Conservation (phyloP, 352 stramenopile genomes). For the Phytophthora constricta region DNA sequence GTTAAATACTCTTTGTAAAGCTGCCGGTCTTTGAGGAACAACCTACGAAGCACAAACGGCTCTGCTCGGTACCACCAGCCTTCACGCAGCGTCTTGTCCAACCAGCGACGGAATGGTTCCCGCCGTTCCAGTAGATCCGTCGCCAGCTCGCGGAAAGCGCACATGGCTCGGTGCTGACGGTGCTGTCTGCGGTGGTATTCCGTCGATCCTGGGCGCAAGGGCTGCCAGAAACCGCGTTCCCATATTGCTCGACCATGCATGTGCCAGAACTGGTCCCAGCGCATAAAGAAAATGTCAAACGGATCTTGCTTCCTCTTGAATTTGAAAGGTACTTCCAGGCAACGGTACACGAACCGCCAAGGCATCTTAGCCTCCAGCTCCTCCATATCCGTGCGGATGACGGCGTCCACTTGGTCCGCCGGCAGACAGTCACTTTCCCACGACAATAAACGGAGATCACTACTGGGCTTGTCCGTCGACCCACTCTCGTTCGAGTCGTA, state of each 20-base stretch:
- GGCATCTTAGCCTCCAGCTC: conserved; percentile 42
- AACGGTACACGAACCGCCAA: conserved; percentile 56
- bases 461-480: neutral
- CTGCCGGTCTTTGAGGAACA: conserved; percentile 23
- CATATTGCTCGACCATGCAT: conserved; percentile 50
- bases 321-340: conserved; percentile 44
- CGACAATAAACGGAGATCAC: neutral
- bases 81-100: conserved; percentile 20
- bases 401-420: conserved; percentile 24
- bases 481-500: conserved; percentile 6
- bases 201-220: conserved; percentile 26
- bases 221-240: conserved; percentile 56
- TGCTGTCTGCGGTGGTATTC: conserved; percentile 40
- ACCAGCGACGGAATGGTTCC: neutral
- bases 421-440: conserved; percentile 16
- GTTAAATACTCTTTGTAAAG: conserved; percentile 36
- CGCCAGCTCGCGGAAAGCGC: conserved; percentile 40
- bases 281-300: conserved; percentile 54
- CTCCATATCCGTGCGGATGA: conserved; percentile 34
- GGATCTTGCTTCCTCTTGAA: conserved; percentile 31
- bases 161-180: conserved; percentile 38
- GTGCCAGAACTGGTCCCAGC: conserved; percentile 59
- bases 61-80: conserved; percentile 46
- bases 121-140: conserved; percentile 31
- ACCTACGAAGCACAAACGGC: conserved; percentile 32